Evolutionary conservation across 2,329 filamentous ascomycete genomes (phyloP), one percentile per base, ranked within the genome.

Genomic region (Botrytis porri): DNA sequence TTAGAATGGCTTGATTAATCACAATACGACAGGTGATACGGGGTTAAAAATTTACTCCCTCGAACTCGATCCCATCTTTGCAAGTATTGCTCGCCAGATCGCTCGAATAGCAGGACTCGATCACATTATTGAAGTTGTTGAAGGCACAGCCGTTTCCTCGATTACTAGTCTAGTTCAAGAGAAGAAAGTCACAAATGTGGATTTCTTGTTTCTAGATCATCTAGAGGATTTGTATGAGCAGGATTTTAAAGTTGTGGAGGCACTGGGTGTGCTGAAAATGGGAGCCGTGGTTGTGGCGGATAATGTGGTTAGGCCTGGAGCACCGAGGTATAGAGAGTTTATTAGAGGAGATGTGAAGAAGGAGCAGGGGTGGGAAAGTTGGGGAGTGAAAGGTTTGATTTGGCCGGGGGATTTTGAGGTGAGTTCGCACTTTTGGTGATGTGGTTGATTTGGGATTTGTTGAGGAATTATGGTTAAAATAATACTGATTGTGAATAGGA

Each of bases 161-260:
- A 83, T 95, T 61, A 84, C 85, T 60, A 86, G 87, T 8, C 84
- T 95, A 16, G 84, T 89, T 74, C 78, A 82, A 1, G 81, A 84
- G 3, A 88, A 88, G 0, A 78, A 80, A 7, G 80, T 94, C 37
- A 59, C n/a, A 1, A 81, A 84, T 63, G 88, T 94, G 74, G 92
- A 94, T 77, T 82, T 95, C 57, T 84, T 94, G 81, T 95, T 95
- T 81, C 83, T 95, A 45, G 93, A 95, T 78, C 93, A 95, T 81
- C 90, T 90, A 81, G 94, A 95, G 81, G 90, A 90, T 0, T 87
- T 90, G 0, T 95, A 95, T 80, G 87, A 87, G 1, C 85, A 87
- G 0, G 93, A 95, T 78, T 82, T 95, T 75, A 93, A 93, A 82
- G 85, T 93, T 0, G 92, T 90, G 79, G 92, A 95, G 82, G 86